A percentile compares a stretch with the other conserved stretches of the same genome.
phyloP scores from a whole-genome alignment of 345 rosid genomes.

The Populus alba region DNA sequence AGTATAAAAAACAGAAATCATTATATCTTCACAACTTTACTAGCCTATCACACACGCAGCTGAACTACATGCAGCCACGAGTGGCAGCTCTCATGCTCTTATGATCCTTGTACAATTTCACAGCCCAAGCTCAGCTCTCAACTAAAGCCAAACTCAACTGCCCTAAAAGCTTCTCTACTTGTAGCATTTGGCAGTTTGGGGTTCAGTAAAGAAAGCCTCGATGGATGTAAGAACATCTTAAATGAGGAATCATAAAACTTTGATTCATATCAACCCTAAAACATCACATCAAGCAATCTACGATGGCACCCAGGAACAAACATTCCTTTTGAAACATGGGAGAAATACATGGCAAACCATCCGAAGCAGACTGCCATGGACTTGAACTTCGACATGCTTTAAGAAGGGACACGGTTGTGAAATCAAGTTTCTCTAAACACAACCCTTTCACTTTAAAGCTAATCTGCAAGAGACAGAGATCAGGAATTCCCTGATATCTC shows the following conservation, averaged over 20 bases:
- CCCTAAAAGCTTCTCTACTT: neutral
- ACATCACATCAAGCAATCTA: neutral
- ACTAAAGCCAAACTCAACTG: neutral
- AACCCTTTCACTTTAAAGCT: neutral
- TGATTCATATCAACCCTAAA: neutral
- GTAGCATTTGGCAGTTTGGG: neutral
- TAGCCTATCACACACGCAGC: no score
- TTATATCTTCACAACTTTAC: neutral
- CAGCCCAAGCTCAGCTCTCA: neutral
- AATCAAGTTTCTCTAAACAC: neutral
- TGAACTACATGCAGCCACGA: neutral
- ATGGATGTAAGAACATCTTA: neutral
- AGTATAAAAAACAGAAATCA: neutral
- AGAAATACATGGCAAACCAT: neutral
- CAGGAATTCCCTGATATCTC: no score
- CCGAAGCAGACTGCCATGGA: neutral
- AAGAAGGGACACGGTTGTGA: neutral
- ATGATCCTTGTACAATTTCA: neutral
- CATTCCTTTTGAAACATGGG: neutral
- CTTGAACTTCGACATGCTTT: neutral
- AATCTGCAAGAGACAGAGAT: neutral
- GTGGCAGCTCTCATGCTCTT: neutral
- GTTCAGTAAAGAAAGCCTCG: neutral
- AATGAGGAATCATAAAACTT: neutral
- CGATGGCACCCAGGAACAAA: neutral